phyloP scores from a whole-genome alignment of 306 rosid species.

The Erythrophleum fordii region DNA sequence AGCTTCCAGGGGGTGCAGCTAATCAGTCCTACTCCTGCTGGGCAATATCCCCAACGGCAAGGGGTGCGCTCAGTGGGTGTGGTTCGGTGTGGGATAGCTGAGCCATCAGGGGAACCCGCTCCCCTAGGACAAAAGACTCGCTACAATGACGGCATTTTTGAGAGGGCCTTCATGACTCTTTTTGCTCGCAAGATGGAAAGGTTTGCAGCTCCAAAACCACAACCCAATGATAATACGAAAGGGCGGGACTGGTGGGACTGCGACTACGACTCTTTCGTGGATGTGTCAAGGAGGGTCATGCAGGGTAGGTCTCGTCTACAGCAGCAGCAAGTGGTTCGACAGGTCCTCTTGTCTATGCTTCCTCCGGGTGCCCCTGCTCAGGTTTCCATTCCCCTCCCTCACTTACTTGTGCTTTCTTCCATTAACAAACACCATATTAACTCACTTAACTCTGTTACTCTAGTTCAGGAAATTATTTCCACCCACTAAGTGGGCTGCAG shows the following conservation, averaged over 20 bases:
- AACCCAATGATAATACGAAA: conserved; percentile 17
- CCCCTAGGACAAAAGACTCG: conserved; percentile 80
- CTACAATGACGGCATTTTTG: conserved; percentile 78
- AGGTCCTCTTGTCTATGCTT: conserved; percentile 91
- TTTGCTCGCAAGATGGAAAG: conserved; percentile 81
- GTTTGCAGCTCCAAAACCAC: conserved; percentile 43
- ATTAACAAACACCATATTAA: background rate
- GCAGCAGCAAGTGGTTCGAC: conserved; percentile 85
- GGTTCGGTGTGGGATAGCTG: conserved; percentile 71
- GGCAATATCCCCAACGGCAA: conserved; percentile 8
- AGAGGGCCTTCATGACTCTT: conserved; percentile 77
- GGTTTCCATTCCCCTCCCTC: conserved; percentile 43
- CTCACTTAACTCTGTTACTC: conserved; percentile 19
- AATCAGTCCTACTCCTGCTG: background rate
- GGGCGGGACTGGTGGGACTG: conserved; percentile 44
- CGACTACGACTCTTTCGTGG: conserved; percentile 84
- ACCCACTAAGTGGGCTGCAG: conserved; percentile 96
- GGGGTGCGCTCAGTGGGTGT: background rate
- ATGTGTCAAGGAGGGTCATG: conserved; percentile 83
- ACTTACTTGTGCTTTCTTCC: background rate
- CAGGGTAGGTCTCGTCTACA: conserved; percentile 78
- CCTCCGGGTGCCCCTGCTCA: conserved; percentile 99
- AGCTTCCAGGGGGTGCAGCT: conserved; percentile 46
- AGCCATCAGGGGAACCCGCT: conserved; percentile 84
- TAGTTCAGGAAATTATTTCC: conserved; percentile 96